Base-by-base conservation (phyloP, 2,329 filamentous ascomycete species). In the Nectriaceae sp. region DNA sequence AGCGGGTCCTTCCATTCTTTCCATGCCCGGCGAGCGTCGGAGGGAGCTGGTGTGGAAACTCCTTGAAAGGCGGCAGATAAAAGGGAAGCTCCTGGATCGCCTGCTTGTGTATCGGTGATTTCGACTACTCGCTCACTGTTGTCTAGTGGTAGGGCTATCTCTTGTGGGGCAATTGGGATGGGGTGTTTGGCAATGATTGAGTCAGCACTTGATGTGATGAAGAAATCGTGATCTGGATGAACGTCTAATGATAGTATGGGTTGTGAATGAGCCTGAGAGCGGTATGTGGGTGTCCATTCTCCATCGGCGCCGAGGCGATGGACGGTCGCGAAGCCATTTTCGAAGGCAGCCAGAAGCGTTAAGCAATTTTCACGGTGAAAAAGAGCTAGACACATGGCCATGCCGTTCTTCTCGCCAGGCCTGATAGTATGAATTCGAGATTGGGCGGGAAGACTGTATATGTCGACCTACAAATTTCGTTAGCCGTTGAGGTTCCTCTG, bases 311-410 rank as follows among this genome's bases (percentile, higher is more conserved):
- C 67, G 35, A 84, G 79, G 22, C 78, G 71, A 55, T 86, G 83
- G 1, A 90, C 82, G 45, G 85, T 83, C 2, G 83, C 84, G 44
- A 87, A 79, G 2, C 94, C 94, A 60, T 89, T 90, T 70, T 99
- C 94, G 66, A 94, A 97, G 11, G 88, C 93, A 3, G 86, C 84
- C 10, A 88, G 70, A 5, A 96, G 74, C 4, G 84, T 80, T 1
- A 93, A 70, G 16, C 68, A 65, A 13, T 66, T 69, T 29, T 71
- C 56, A 4, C 74, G 68, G 50, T 79, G 72, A 49, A 88, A 77
- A 3, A 93, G 68, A 8, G 77, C 72, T 16, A 97, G 70, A 4
- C 89, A 84, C 94, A 97, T 97, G 33, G 90, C 84, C 92, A 97
- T 97, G 46, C 89, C 90, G 62, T 79, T 76, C 58, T 79, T 78